Base-by-base conservation (phyloP, 306 rosid species). In the Adenanthera pavonina region DNA sequence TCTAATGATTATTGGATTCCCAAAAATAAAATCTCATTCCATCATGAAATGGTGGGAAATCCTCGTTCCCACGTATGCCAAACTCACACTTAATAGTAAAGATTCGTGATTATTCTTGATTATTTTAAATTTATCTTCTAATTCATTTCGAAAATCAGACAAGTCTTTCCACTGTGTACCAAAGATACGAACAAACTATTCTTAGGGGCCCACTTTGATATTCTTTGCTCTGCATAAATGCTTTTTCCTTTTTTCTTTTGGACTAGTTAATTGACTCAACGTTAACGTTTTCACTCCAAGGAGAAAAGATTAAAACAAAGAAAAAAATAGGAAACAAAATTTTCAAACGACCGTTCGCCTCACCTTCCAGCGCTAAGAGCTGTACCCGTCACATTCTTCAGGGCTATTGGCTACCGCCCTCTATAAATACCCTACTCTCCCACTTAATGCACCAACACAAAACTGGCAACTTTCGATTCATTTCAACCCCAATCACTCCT, bases 391-490 rank as follows among this genome's bases (percentile, higher is more conserved):
- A 62, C 43, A 12, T 5, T 62, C 43, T 72, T 57, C 75, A 78
- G 41, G 36, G 30, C 20, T 13, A 19, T 47, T 49, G 36, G 30
- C 20, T 13, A 19, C 53, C 17, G 25, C 20, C 54, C 13, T 47
- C 77, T 84, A 88, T 86, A 86, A 69, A 78, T 70, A 15, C 19
- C 17, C 7, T 20, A 3, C 56, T 62, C 62, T 2, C 30, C 73
- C 4, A 38, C 35, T 75, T 8, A 20, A 4, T 62, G n/a, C 62
- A 74, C 34, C 82, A 51, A 67, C 74, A 2, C 77, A 61, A n/a
- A 81, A 74, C 61, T 14, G 41, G n/a, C 81, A 83, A 68, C 4
- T 59, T 53, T n/a, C 11, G 51, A 76, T 73, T 68, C 66, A 34
- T 25, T 25, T 53, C 65, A 60, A 15, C 8, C 36, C 15, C n/a